Base-by-base conservation (phyloP, 169 alveolate species). In the Cryptosporidium sp. region DNA sequence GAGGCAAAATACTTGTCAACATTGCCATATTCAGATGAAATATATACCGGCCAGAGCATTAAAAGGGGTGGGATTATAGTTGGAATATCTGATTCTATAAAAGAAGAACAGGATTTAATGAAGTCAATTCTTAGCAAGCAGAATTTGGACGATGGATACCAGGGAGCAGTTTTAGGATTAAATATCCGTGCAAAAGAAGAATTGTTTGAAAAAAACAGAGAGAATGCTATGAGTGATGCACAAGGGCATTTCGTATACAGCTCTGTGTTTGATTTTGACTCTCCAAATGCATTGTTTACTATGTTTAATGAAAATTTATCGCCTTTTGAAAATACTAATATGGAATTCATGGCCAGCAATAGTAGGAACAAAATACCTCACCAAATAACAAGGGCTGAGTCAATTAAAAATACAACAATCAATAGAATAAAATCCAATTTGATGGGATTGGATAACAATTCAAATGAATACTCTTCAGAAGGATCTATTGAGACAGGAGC, bases 101-200 rank as follows among this genome's bases (percentile, higher is more conserved):
- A 73, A 53, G 86, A 80, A 37, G 65, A 35, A 29, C 33, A 48
- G 39, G 16, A 44, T 62, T 44, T 44, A 29, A 21, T n/a, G 33
- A 23, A 75, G 8, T 75, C 10, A 44, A 21, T n/a, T 29, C 62
- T 61, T 0, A 16, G 14, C 42, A 8, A 14, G 33, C 29, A 42
- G 0, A 65, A 62, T 39, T 31, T 21, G 23, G 51, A 65, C 42
- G 68, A 29, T n/a, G 89, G 44, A 44, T 5, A 29, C 29, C 75
- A 65, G 23, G 68, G 68, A n/a, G 75, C 51, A 26, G 35, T 80
- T 26, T 23, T 80, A 44, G 89, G 89, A 42, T 37, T 60, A 39
- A 80, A 80, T 23, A 67, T 80, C 16, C 69, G 89, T 45, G 80
- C 89, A 80, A 80, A 67, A 80, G 89, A 80, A 29, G 68, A 80